phyloP scores from a whole-genome alignment of 148 eudicot genomes.

The Rhododendron ferrugineum region DNA sequence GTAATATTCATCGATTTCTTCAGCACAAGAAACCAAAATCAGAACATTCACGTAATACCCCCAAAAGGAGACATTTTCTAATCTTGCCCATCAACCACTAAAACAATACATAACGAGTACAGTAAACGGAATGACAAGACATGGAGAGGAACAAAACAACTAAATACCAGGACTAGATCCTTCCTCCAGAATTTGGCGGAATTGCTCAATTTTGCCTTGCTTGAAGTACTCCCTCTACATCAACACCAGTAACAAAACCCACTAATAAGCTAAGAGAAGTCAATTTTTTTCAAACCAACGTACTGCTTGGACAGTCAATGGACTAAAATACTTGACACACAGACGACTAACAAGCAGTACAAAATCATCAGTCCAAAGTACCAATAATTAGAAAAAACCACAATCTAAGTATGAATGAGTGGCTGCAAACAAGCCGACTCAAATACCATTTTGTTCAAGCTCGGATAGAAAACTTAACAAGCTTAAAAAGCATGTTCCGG shows the following conservation, averaged over 20 bases:
- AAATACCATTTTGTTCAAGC: not conserved
- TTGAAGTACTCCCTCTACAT: constrained; percentile 96
- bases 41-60: not conserved
- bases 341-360: not conserved
- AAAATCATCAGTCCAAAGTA: not conserved
- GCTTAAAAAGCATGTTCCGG: not conserved
- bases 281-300: not conserved
- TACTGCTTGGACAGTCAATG: not conserved
- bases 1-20: constrained; percentile 92
- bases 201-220: constrained; percentile 85
- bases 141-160: not conserved
- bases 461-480: not conserved
- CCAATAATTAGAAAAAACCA: not conserved
- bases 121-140: not conserved
- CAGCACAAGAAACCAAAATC: constrained; percentile 19
- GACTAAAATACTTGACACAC: not conserved
- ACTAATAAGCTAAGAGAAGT: not conserved
- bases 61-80: not conserved
- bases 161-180: constrained; percentile 80
- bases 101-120: not conserved
- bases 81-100: not conserved
- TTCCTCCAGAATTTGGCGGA: constrained; percentile 86
- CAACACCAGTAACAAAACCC: constrained; percentile 9
- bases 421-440: not conserved
- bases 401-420: not conserved